Base-by-base conservation (phyloP, 176 grass and related monocot species). In the Bonia amplexicaulis region DNA sequence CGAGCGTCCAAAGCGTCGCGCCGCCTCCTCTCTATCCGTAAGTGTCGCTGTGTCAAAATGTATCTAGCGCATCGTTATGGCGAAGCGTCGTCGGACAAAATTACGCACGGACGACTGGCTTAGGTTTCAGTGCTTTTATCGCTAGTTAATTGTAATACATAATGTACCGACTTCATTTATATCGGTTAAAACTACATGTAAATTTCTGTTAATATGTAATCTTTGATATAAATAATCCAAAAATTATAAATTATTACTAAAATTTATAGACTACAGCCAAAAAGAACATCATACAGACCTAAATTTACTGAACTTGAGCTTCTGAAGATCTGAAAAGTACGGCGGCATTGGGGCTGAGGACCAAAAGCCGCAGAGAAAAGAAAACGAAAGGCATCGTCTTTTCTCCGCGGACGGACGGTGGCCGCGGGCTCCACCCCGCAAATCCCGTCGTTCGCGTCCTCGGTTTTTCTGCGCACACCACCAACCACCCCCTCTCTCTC, bases 391-490 rank as follows among this genome's bases (percentile, higher is more conserved):
- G 35, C 84, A 66, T 14, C 3, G n/a, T n/a, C 31, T 73, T 73
- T 82, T 77, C 57, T 59, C 57, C 13, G 39, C 62, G 27, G 62
- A 16, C 27, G 60, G 60, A 63, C 25, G 60, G 60, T 15, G 25
- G 60, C 2, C n/a, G 57, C 22, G n/a, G 58, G n/a, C n/a, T 25
- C 54, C 54, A 57, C 42, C 48, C 20, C 59, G 25, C 60, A 29
- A 12, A 40, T 64, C 55, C n/a, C 15, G 13, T 25, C 59, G 25
- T 48, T 29, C 45, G 85, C 89, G 85, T 87, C 67, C 80, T 54
- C 80, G 69, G 67, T 73, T 90, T 80, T 75, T 60, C 27, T 58
- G 53, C 81, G 37, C 75, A 42, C 48, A 49, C 59, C 48, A 3
- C 2, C 79, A 25, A 9, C n/a, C 37, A 4, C 9, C 25, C 46